Evolutionary conservation across 768 basidiomycete genomes (phyloP).

Genomic region (Lactarius vividus): DNA sequence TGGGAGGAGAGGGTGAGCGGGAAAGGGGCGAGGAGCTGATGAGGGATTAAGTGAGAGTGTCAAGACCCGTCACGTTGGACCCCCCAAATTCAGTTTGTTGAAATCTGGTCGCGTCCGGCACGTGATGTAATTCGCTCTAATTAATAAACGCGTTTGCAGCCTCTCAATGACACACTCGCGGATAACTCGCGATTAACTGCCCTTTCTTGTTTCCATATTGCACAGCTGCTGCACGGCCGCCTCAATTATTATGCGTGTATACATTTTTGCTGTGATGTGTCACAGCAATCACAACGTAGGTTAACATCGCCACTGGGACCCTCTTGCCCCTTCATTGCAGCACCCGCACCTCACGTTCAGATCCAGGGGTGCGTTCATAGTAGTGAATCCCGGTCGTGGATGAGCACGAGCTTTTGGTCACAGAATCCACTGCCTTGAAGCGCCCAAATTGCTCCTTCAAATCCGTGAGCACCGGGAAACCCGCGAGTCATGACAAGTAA

Average conservation of each 20-base stretch:
- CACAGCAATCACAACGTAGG: conserved; percentile 7
- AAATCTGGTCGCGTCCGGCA: conserved; percentile 22
- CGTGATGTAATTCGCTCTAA: conserved; percentile 14
- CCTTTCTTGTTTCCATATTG: conserved; percentile 2
- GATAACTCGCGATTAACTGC: conserved; percentile 18
- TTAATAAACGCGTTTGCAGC: conserved; percentile 21
- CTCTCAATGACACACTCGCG: conserved; percentile 10
- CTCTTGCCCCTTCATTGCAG: conserved; percentile 19
- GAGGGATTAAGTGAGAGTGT: conserved; percentile 17
- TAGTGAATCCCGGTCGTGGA: conserved; percentile 53
- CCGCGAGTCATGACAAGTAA: conserved; percentile 17
- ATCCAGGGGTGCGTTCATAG: conserved; percentile 49
- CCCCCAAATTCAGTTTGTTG: conserved; percentile 22
- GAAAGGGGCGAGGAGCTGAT: conserved; percentile 7
- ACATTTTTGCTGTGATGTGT: neutral
- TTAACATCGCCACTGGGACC: conserved; percentile 4
- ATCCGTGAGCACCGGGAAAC: conserved; percentile 6
- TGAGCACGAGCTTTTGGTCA: conserved; percentile 53
- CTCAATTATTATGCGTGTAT: conserved; percentile 20
- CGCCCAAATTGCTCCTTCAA: conserved; percentile 59
- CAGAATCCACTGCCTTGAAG: conserved; percentile 59
- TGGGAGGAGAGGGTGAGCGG: conserved; percentile 12
- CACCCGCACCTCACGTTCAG: conserved; percentile 49
- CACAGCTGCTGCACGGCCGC: conserved; percentile 16
- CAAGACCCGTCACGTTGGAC: conserved; percentile 18